These are phyloP conservation scores for Fusarium sp. DNA, from an alignment of 2,329 filamentous ascomycete genomes.

Conservation along the genomic window DNA sequence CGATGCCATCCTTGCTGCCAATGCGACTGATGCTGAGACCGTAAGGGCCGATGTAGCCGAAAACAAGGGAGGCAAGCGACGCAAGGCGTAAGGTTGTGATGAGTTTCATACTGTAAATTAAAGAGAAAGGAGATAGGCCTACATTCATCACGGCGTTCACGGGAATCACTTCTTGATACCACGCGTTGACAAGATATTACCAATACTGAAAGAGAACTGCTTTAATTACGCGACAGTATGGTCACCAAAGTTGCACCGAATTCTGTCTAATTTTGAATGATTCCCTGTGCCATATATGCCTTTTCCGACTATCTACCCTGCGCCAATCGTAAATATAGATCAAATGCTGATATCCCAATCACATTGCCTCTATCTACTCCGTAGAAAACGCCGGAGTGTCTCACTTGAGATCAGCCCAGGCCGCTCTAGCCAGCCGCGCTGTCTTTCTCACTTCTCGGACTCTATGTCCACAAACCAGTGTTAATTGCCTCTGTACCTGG, in stretches of 20 bases:
- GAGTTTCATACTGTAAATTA: slow-evolving; percentile 14
- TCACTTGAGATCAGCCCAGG: slow-evolving; percentile 61
- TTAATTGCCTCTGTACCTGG: slow-evolving; percentile 62
- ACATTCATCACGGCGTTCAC: slow-evolving; percentile 38
- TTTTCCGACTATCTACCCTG: slow-evolving; percentile 10
- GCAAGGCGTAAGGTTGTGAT: slow-evolving; percentile 55
- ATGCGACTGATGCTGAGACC: slow-evolving; percentile 47
- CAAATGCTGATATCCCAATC: not conserved
- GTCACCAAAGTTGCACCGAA: not conserved
- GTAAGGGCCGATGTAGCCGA: slow-evolving; percentile 52
- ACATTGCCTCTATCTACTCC: slow-evolving; percentile 21
- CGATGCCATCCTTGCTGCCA: slow-evolving; percentile 60
- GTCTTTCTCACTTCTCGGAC: slow-evolving; percentile 65
- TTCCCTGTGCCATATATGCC: not conserved
- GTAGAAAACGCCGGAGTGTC: slow-evolving; percentile 16
- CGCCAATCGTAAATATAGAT: slow-evolving; percentile 14
- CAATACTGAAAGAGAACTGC: slow-evolving; percentile 1
- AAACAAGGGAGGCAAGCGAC: slow-evolving; percentile 61
- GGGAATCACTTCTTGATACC: slow-evolving; percentile 30
- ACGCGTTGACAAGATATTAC: slow-evolving; percentile 6
- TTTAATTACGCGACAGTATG: not conserved
- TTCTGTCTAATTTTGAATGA: slow-evolving; percentile 3
- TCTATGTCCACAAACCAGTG: slow-evolving; percentile 65
- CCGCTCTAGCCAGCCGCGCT: slow-evolving; percentile 63
- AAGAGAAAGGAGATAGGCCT: slow-evolving; percentile 13